Evolutionary conservation across 192 early-diverging fungal genomes (phyloP).

Genomic region (Backusella circina): DNA sequence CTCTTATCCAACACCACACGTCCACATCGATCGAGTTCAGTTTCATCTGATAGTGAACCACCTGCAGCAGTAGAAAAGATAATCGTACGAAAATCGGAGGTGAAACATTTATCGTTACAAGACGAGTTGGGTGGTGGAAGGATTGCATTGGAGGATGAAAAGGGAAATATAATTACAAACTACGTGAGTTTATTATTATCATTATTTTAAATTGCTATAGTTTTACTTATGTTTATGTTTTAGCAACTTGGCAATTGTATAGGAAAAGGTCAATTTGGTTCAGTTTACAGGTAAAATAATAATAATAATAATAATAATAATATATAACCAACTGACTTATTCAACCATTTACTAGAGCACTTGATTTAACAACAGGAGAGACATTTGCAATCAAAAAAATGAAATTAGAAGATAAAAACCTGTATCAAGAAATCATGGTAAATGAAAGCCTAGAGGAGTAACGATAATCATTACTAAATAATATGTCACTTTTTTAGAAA

Average conservation of each 20-base stretch:
- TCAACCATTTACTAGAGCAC: conserved; percentile 43
- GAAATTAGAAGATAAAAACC: conserved; percentile 63
- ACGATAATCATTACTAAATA: neutral
- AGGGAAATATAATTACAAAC: neutral
- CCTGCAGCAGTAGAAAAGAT: neutral
- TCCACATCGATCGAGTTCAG: conserved; percentile 3
- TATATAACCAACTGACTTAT: neutral
- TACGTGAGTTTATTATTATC: neutral
- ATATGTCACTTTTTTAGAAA: conserved; percentile 33
- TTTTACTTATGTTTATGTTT: neutral
- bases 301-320: neutral
- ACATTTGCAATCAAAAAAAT: conserved; percentile 89
- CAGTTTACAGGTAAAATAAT: conserved; percentile 65
- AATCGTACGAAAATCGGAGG: neutral
- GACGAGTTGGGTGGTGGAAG: neutral
- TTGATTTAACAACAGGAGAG: conserved; percentile 75
- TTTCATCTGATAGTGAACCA: conserved; percentile 4
- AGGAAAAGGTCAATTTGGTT: conserved; percentile 85
- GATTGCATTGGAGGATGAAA: neutral
- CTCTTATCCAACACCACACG: neutral
- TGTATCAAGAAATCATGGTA: conserved; percentile 70
- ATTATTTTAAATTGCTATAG: neutral
- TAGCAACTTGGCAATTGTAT: conserved; percentile 85
- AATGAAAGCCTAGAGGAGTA: neutral
- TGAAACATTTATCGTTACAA: neutral